Base-by-base conservation (phyloP, 2,329 filamentous ascomycete genomes). In the Chalaropsis ovoidea region DNA sequence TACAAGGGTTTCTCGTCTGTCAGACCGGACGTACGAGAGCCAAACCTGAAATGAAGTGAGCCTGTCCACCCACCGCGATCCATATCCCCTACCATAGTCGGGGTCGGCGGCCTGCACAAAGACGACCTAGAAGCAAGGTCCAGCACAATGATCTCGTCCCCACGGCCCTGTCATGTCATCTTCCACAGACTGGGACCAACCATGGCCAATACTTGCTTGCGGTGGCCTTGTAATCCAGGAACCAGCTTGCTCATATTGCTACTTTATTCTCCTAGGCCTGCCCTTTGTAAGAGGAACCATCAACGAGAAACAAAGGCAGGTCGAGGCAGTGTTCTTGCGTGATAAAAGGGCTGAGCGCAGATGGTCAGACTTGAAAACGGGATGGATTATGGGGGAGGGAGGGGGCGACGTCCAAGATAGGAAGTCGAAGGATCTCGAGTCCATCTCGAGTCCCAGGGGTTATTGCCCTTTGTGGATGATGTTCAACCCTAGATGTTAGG, bases 341-440 rank as follows among this genome's bases (percentile, higher is more conserved):
- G 52, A 56, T 31, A 17, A 56, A 56, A n/a, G 27, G 27, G 52
- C 27, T 56, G 52, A 35, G 52, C 52, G 6, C 17, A 27, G 5
- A 56, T 19, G 52, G 31, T 39, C 27, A 56, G 17, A 56, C 27
- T 31, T 3, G 24, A 31, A 17, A 56, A 35, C 24, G 52, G 27
- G 27, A 56, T 56, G 52, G 52, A 56, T 39, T n/a, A 35, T 56
- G 11, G 13, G 22, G 19, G 19, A 13, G 13, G 24, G 11, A 15
- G 2, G 6, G 43, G 19, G 19, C 24, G 19, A n/a, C 52, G n/a
- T 47, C 17, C 8, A 35, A 7, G 15, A 17, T 15, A n/a, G 24
- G 17, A 56, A 56, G 27, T n/a, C 17, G 27, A 31, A 35, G 52
- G 24, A 56, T 56, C 17, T 56, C 52, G 52, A 56, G 24, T 56